Evolutionary conservation across 257 asterid species (phyloP).

Genomic region (Lantana camara): DNA sequence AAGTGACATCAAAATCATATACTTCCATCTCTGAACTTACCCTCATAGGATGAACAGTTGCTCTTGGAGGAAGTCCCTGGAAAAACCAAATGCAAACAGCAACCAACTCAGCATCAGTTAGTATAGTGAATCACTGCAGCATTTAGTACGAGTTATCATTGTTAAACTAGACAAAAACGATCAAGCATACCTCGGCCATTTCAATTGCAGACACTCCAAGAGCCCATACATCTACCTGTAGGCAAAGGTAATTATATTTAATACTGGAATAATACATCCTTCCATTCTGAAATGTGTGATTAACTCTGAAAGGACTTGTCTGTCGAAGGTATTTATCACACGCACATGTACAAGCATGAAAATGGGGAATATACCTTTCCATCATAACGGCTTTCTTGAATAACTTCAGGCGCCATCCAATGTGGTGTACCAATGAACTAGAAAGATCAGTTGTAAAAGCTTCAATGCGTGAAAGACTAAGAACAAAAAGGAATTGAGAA

Average conservation of each 20-base stretch:
- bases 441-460: constrained; percentile 26
- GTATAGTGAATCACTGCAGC: constrained; percentile 18
- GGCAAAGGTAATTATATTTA: constrained; percentile 17
- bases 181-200: constrained; percentile 91
- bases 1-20: neutral
- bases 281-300: constrained; percentile 4
- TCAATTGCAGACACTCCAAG: constrained; percentile 99
- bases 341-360: constrained; percentile 18
- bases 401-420: constrained; percentile 99
- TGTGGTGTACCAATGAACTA: constrained; percentile 99
- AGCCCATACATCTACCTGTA: constrained; percentile 99
- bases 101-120: constrained; percentile 29
- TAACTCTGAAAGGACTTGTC: constrained; percentile 8
- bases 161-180: constrained; percentile 11
- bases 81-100: constrained; percentile 29
- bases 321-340: neutral
- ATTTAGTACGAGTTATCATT: constrained; percentile 10
- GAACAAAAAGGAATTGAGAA: neutral
- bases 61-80: constrained; percentile 98
- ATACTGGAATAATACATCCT: constrained; percentile 5
- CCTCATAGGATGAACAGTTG: constrained; percentile 99
- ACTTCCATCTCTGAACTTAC: constrained; percentile 52
- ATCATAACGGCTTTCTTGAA: constrained; percentile 99
- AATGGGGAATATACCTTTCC: constrained; percentile 68
- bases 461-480: constrained; percentile 18